Percentiles rank a stretch among this genome's conserved stretches.
phyloP scores from a whole-genome alignment of 2,329 filamentous ascomycete genomes.

The Trichophyton rubrum region DNA sequence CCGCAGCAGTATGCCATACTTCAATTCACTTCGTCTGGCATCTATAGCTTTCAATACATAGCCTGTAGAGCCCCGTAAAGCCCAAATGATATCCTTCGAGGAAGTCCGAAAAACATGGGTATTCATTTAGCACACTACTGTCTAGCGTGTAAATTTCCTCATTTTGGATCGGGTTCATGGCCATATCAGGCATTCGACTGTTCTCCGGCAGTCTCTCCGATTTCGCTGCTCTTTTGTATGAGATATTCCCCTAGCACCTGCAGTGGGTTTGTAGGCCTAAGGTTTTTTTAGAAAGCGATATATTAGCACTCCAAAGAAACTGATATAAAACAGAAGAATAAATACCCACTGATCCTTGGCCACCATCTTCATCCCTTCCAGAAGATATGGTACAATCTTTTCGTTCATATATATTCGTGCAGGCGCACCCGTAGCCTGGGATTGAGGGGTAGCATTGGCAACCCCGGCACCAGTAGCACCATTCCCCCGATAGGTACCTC shows the following conservation, averaged over 20 bases:
- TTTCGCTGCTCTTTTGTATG: slow-evolving; percentile 53
- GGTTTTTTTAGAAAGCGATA: neutral
- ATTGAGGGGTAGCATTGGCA: slow-evolving; percentile 17
- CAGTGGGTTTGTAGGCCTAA: slow-evolving; percentile 54
- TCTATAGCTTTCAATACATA: no score
- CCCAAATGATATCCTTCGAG: no score
- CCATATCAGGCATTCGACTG: slow-evolving; percentile 2
- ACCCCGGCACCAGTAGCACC: neutral
- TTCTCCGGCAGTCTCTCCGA: slow-evolving; percentile 37
- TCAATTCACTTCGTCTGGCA: no score
- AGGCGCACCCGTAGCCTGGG: slow-evolving; percentile 53
- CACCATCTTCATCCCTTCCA: slow-evolving; percentile 64
- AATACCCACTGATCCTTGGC: slow-evolving; percentile 54
- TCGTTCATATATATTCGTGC: slow-evolving; percentile 59
- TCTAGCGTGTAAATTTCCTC: neutral
- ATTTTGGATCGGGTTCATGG: neutral
- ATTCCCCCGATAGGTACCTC: slow-evolving; percentile 1
- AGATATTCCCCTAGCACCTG: slow-evolving; percentile 59
- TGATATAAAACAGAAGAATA: neutral
- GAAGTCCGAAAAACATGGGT: neutral
- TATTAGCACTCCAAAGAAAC: neutral
- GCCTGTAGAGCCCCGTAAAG: no score
- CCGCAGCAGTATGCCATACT: no score
- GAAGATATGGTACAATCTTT: slow-evolving; percentile 53
- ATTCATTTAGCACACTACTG: neutral